These are phyloP conservation scores for Nigrospora oryzae DNA, from an alignment of 2,329 filamentous ascomycete genomes.

Conservation along the genomic window DNA sequence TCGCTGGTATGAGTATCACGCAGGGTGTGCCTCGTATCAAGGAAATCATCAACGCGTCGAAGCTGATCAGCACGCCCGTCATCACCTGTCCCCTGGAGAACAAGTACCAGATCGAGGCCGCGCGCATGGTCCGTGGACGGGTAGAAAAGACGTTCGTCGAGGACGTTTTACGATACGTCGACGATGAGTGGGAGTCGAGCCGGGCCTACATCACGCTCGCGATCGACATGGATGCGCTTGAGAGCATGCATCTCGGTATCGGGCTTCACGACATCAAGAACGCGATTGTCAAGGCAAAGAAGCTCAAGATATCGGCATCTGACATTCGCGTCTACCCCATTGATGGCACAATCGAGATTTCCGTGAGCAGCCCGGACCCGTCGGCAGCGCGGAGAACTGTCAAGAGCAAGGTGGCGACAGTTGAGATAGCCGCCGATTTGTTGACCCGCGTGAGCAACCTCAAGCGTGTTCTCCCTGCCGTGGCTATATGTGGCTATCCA, in stretches of 20 bases:
- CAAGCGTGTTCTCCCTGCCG: constrained; percentile 69
- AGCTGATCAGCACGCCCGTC: constrained; percentile 86
- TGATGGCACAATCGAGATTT: constrained; percentile 60
- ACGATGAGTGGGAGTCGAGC: constrained; percentile 79
- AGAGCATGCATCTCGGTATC: constrained; percentile 75
- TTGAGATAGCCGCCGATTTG: constrained; percentile 52
- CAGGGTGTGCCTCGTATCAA: constrained; percentile 99
- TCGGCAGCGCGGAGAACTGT: constrained; percentile 36
- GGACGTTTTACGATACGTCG: constrained; percentile 72
- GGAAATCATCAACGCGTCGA: constrained; percentile 98
- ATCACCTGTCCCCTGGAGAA: constrained; percentile 82
- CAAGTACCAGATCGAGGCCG: constrained; percentile 64
- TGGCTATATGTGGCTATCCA: constrained; percentile 86
- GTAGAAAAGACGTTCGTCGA: constrained; percentile 92
- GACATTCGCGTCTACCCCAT: constrained; percentile 54
- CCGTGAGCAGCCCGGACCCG: constrained; percentile 50
- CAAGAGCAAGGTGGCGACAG: constrained; percentile 35
- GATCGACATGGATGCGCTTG: constrained; percentile 71
- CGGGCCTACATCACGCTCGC: constrained; percentile 71
- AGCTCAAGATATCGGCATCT: constrained; percentile 63
- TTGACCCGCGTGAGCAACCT: constrained; percentile 77
- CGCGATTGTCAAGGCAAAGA: constrained; percentile 73
- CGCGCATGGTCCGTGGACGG: constrained; percentile 83
- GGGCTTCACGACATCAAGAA: constrained; percentile 62
- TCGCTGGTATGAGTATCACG: constrained; percentile 98